Conservation (phyloP, 768 basidiomycete species). For the Lyophyllum semitale region DNA sequence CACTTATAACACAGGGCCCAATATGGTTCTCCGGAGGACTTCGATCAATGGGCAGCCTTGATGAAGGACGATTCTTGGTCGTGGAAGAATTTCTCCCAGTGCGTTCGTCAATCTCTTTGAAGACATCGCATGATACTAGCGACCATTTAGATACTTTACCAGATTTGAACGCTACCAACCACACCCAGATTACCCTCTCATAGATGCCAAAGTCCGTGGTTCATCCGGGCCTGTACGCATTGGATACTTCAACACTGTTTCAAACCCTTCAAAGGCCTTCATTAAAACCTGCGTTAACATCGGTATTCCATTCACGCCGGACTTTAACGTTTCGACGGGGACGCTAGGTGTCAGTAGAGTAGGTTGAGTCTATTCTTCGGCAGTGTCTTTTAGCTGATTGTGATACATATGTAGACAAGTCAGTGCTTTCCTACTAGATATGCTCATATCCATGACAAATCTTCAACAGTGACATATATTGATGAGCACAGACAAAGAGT, state of each 20-base stretch:
- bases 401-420: conserved; percentile 44
- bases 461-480: conserved; percentile 64
- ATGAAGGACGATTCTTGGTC: conserved; percentile 62
- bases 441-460: neutral
- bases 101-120: conserved; percentile 5
- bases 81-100: conserved; percentile 57
- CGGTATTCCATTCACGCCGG: conserved; percentile 61
- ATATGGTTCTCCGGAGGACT: conserved; percentile 70
- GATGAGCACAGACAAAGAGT: conserved; percentile 53
- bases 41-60: conserved; percentile 63
- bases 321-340: conserved; percentile 62
- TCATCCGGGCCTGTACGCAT: conserved; percentile 57
- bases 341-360: conserved; percentile 66
- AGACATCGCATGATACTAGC: neutral
- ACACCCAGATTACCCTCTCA: conserved; percentile 49
- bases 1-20: conserved; percentile 47
- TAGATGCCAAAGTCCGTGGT: conserved; percentile 52
- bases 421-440: conserved; percentile 16
- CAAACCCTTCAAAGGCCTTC: conserved; percentile 50
- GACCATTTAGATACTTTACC: conserved; percentile 54
- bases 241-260: conserved; percentile 55
- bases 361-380: conserved; percentile 13
- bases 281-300: conserved; percentile 52
- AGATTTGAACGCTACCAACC: conserved; percentile 67
- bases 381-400: neutral